phyloP scores from a whole-genome alignment of 495 filamentous ascomycete genomes.

The Durotheca rogersii region DNA sequence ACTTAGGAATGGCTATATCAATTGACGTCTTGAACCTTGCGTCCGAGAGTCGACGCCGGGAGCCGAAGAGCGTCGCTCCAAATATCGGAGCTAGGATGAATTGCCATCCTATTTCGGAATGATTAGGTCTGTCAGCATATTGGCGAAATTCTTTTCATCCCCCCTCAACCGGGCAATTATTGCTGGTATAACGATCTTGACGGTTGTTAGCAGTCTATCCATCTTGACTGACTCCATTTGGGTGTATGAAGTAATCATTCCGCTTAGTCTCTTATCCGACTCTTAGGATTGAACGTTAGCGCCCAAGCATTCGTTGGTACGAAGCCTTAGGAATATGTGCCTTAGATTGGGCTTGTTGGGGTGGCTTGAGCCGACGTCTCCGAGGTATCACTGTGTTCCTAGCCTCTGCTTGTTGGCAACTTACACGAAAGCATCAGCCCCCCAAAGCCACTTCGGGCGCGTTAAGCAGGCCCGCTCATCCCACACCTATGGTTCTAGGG shows the following conservation, averaged over 20 bases:
- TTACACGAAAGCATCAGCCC: background rate
- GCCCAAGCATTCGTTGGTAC: background rate
- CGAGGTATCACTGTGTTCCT: background rate
- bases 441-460: background rate
- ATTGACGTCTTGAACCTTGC: background rate
- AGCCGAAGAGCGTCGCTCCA: background rate
- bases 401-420: background rate
- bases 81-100: background rate
- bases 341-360: background rate
- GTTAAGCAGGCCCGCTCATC: background rate
- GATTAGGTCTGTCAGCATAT: background rate
- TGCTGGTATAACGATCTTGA: background rate
- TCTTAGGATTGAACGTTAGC: background rate
- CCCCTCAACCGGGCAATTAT: background rate
- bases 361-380: background rate
- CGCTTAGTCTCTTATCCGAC: background rate
- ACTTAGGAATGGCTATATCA: background rate
- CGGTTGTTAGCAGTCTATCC: background rate
- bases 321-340: background rate
- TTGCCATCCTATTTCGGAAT: background rate
- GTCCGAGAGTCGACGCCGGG: background rate
- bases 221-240: background rate
- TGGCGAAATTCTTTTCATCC: background rate
- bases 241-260: background rate
- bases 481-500: background rate